Conservation (phyloP, 176 grass and related monocot species). For the Cymbopogon citratus region DNA sequence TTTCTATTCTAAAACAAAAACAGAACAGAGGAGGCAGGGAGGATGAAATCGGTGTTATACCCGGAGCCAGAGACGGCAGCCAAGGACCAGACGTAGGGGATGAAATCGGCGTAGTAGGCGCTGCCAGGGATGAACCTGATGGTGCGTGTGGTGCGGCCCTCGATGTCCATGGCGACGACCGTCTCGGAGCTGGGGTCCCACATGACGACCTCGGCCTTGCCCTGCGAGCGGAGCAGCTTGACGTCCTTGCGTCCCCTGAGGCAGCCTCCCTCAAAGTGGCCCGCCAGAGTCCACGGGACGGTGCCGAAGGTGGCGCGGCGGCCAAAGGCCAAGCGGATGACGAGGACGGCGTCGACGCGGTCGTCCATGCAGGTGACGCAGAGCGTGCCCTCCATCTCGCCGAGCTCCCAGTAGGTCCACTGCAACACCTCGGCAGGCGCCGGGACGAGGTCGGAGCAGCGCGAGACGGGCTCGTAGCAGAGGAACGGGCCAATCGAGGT, state of each 20-base stretch:
- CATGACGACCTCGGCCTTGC: constrained; percentile 33
- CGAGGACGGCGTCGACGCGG: not conserved
- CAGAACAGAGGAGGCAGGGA: not conserved
- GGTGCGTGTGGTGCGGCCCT: constrained; percentile 19
- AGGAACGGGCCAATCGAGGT: constrained; percentile 39
- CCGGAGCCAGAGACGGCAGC: constrained; percentile 27
- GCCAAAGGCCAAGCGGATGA: not conserved
- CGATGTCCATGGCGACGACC: constrained; percentile 34
- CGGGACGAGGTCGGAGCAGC: not conserved
- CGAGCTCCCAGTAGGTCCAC: constrained; percentile 40
- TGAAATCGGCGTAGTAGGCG: constrained; percentile 22
- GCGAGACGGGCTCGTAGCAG: constrained; percentile 28
- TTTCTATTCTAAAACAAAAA: not conserved
- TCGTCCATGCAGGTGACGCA: constrained; percentile 17
- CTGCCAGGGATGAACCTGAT: not conserved
- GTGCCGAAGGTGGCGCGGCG: not conserved
- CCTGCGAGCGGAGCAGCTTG: constrained; percentile 35
- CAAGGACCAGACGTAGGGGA: constrained; percentile 48
- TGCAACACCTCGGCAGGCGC: constrained; percentile 8
- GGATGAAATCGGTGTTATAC: constrained; percentile 5
- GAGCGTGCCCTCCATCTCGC: constrained; percentile 48
- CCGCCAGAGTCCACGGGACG: not conserved
- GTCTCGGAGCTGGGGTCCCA: constrained; percentile 1
- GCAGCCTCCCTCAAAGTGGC: not conserved
- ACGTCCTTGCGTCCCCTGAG: constrained; percentile 15